Conservation (phyloP, 306 rosid genomes). For the Dalbergia cochinchinensis region DNA sequence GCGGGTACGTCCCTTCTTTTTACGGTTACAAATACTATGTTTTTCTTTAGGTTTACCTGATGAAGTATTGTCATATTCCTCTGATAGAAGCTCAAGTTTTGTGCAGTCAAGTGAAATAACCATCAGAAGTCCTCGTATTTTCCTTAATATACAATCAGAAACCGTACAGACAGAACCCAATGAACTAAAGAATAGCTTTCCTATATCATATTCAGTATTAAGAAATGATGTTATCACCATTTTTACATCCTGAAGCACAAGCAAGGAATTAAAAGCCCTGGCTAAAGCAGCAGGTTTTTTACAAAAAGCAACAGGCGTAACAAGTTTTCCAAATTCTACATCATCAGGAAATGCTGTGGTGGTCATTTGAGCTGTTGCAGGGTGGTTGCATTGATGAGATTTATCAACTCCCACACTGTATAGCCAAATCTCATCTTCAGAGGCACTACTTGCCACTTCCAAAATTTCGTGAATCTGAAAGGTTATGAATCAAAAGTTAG, state of each 20-base stretch:
- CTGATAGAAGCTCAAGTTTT: slow-evolving; percentile 83
- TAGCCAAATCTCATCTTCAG: slow-evolving; percentile 78
- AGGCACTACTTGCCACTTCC: slow-evolving; percentile 63
- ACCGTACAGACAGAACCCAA: slow-evolving; percentile 80
- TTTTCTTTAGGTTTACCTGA: slow-evolving; percentile 76
- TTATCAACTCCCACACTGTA: slow-evolving; percentile 56
- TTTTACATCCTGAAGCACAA: slow-evolving; percentile 77
- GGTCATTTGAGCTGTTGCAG: slow-evolving; percentile 53
- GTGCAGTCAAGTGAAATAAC: slow-evolving; percentile 90
- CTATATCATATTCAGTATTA: slow-evolving; percentile 63
- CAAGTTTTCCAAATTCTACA: slow-evolving; percentile 65
- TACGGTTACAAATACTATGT: slow-evolving; percentile 64
- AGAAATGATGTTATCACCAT: slow-evolving; percentile 57
- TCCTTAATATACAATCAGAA: slow-evolving; percentile 83
- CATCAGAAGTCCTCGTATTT: slow-evolving; percentile 87
- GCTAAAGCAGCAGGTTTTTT: slow-evolving; percentile 67
- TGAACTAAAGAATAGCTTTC: slow-evolving; percentile 78
- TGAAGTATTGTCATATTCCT: slow-evolving; percentile 59
- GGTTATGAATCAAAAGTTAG: slow-evolving; percentile 56
- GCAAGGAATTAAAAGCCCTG: slow-evolving; percentile 63
- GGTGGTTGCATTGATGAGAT: slow-evolving; percentile 53
- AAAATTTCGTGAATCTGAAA: slow-evolving; percentile 80
- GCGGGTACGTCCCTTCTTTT: slow-evolving; percentile 77
- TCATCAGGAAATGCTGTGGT: slow-evolving; percentile 51
- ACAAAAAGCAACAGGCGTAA: slow-evolving; percentile 63